These are phyloP conservation scores for Leucogyrophana mollusca DNA, from an alignment of 768 basidiomycete species.

Conservation along the genomic window DNA sequence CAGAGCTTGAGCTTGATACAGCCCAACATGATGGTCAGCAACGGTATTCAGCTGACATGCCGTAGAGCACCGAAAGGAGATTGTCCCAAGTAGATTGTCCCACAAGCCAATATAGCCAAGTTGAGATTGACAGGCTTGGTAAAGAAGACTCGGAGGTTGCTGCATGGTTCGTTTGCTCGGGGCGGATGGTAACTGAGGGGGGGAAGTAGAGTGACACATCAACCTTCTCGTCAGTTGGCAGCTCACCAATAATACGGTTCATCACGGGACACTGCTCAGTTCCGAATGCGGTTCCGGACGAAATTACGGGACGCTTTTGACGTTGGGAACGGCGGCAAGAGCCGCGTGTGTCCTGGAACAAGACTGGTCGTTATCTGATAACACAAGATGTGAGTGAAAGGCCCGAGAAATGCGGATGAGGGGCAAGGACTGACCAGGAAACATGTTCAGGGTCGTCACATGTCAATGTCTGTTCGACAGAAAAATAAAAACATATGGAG, in stretches of 20 bases:
- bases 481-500: no score
- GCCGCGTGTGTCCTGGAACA: not conserved
- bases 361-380: not conserved
- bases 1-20: no score
- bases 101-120: conserved; percentile 4
- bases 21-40: no score
- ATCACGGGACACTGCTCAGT: not conserved
- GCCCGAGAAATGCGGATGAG: not conserved
- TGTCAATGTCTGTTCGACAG: no score
- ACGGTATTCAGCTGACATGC: not conserved
- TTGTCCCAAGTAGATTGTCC: not conserved
- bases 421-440: not conserved
- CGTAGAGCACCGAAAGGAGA: not conserved
- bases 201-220: no score
- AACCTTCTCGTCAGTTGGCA: not conserved
- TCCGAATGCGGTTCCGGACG: not conserved
- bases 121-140: conserved; percentile 1
- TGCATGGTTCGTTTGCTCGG: no score
- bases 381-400: not conserved
- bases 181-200: no score
- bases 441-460: not conserved
- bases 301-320: not conserved
- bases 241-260: not conserved
- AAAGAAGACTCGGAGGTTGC: conserved; percentile 1
- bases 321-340: not conserved